Percentiles rank a stretch among this genome's conserved stretches.
phyloP scores from a whole-genome alignment of 192 early-diverging fungal species.

The Backusella morwellensis region DNA sequence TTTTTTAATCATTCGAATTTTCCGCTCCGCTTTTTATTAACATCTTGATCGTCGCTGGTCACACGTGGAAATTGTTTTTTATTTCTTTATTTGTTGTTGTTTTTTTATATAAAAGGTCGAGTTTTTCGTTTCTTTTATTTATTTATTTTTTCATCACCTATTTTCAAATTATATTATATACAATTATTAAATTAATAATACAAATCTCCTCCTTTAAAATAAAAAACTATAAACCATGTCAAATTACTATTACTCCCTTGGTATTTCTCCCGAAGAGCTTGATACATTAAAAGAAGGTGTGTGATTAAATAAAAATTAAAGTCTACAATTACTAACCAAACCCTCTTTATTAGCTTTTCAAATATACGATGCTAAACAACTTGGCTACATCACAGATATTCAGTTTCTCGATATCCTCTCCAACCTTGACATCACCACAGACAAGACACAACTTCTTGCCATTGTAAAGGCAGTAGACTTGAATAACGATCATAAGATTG shows the following conservation, averaged over 20 bases:
- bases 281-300: slow-evolving; percentile 16
- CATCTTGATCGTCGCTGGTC: not conserved
- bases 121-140: not conserved
- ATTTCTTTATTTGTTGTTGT: not conserved
- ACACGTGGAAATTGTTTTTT: not conserved
- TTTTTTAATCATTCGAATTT: not conserved
- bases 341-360: slow-evolving; percentile 19
- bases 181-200: slow-evolving; percentile 1
- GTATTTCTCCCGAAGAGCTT: slow-evolving; percentile 14
- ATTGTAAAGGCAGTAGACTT: slow-evolving; percentile 9
- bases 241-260: slow-evolving; percentile 6
- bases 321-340: slow-evolving; percentile 6
- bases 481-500: slow-evolving; percentile 25
- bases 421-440: slow-evolving; percentile 3
- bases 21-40: not conserved
- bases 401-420: slow-evolving; percentile 15
- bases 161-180: not conserved
- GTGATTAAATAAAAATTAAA: slow-evolving; percentile 11
- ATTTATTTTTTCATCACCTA: not conserved
- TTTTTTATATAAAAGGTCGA: not conserved
- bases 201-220: not conserved
- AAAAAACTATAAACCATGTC: not conserved
- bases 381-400: slow-evolving; percentile 7
- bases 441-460: not conserved
- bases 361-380: slow-evolving; percentile 14